Percentiles rank a stretch among this genome's conserved stretches.
phyloP scores from a whole-genome alignment of 2,329 filamentous ascomycete species.

The Calonectria naviculata region DNA sequence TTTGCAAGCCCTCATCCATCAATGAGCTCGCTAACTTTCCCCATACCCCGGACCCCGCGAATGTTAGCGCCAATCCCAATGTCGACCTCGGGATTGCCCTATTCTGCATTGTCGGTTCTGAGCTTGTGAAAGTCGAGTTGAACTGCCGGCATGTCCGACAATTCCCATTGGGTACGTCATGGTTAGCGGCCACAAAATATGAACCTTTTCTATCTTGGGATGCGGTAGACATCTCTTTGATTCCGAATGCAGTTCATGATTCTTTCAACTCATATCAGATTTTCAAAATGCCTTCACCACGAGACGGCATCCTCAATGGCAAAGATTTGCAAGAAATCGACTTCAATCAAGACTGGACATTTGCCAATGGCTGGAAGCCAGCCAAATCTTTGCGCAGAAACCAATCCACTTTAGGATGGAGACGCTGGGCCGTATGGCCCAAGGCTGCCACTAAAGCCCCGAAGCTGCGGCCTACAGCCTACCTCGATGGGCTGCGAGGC shows the following conservation, averaged over 20 bases:
- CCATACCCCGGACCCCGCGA: slow-evolving; percentile 17
- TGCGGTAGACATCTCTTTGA: neutral
- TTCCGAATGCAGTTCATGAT: neutral
- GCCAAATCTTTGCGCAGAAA: slow-evolving; percentile 22
- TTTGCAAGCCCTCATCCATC: slow-evolving; percentile 10
- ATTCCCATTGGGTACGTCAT: neutral
- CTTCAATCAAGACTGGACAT: slow-evolving; percentile 6
- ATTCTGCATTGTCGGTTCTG: neutral
- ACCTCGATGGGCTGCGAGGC: slow-evolving; percentile 71
- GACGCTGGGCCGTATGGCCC: slow-evolving; percentile 27
- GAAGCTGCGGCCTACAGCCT: slow-evolving; percentile 63
- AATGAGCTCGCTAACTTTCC: neutral
- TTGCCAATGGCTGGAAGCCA: slow-evolving; percentile 18
- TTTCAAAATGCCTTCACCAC: slow-evolving; percentile 44
- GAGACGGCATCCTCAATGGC: slow-evolving; percentile 46
- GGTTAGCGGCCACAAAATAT: neutral
- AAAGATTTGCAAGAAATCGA: slow-evolving; percentile 46
- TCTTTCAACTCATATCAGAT: neutral
- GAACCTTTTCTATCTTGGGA: neutral
- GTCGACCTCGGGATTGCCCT: slow-evolving; percentile 11
- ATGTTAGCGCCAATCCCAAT: neutral
- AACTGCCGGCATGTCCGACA: neutral
- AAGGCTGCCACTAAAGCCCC: slow-evolving; percentile 28
- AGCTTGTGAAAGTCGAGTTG: slow-evolving; percentile 11
- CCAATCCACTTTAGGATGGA: slow-evolving; percentile 13